Evolutionary conservation across 306 rosid genomes (phyloP), one percentile per base, ranked within the genome.

Genomic region (Carpinus fangiana): DNA sequence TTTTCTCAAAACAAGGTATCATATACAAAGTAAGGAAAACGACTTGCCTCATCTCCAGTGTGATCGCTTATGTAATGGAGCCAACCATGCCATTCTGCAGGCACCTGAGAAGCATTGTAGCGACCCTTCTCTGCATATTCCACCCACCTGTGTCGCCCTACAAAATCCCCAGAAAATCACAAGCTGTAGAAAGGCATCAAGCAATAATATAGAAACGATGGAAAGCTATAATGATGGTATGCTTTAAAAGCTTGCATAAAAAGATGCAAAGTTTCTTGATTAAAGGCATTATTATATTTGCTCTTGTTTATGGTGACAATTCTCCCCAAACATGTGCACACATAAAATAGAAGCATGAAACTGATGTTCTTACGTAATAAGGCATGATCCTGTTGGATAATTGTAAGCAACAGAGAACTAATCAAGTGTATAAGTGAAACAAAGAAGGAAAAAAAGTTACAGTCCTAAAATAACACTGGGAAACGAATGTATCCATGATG

Each of bases 61-160:
- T 88, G 93, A 84, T 95, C 99, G 9, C 98, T 95, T 59, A 92
- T 79, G 89, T 76, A 84, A 82, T 95, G 99, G 70, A 95, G 90
- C 99, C 99, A 95, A 82, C 99, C 99, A 61, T 95, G 99, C 99
- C 99, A 95, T 82, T 95, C 99, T 68, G 99, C 41, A 47, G 99
- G 99, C 72, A 95, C 99, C 87, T 95, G 99, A 82, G 99, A 95
- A 77, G 99, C 98, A 50, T 95, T 95, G 81, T 93, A 95, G 77
- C 99, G 94, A 74, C 80, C 34, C 83, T 95, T 95, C 83, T 92
- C 97, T 43, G 96, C 99, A 85, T 95, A 95, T 86, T 95, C 99
- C 75, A 95, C 96, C 99, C 99, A 95, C 89, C 99, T 93, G 89
- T 95, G 99, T 70, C 99, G 91, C 82, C 99, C 99, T 95, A 88